A percentile compares a stretch with the other conserved stretches of the same genome.
Conservation (phyloP, 352 stramenopile species). For the Pythium sukuiense region DNA sequence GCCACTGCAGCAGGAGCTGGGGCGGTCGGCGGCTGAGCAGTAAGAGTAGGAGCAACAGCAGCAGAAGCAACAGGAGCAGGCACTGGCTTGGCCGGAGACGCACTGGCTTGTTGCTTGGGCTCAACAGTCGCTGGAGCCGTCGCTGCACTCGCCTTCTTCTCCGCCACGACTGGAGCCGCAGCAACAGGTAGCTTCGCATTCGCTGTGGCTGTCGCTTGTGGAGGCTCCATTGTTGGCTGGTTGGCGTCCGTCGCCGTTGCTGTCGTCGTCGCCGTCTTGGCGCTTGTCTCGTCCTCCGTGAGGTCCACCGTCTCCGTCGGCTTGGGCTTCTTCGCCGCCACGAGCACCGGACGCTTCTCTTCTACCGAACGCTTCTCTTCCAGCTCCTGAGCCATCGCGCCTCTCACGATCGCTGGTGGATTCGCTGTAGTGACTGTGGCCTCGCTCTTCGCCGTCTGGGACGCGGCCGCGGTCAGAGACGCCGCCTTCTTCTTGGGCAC, state of each 20-base stretch:
- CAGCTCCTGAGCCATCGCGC: background rate
- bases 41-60: background rate
- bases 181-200: background rate
- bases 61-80: background rate
- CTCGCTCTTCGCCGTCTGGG: background rate
- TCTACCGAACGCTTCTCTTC: background rate
- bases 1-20: background rate
- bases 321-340: background rate
- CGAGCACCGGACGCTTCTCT: background rate
- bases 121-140: background rate
- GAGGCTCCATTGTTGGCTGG: background rate
- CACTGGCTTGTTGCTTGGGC: background rate
- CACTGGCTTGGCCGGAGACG: background rate
- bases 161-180: background rate
- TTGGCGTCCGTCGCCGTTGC: background rate
- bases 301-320: constrained; percentile 11
- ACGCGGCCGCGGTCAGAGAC: background rate
- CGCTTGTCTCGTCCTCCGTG: background rate
- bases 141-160: background rate
- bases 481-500: background rate
- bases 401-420: background rate
- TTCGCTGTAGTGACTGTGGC: background rate
- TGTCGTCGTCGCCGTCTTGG: background rate
- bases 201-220: background rate
- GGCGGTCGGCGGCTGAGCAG: background rate